These are phyloP conservation scores for Hymenoscyphus repandus DNA, from an alignment of 2,329 filamentous ascomycete species.

Conservation along the genomic window DNA sequence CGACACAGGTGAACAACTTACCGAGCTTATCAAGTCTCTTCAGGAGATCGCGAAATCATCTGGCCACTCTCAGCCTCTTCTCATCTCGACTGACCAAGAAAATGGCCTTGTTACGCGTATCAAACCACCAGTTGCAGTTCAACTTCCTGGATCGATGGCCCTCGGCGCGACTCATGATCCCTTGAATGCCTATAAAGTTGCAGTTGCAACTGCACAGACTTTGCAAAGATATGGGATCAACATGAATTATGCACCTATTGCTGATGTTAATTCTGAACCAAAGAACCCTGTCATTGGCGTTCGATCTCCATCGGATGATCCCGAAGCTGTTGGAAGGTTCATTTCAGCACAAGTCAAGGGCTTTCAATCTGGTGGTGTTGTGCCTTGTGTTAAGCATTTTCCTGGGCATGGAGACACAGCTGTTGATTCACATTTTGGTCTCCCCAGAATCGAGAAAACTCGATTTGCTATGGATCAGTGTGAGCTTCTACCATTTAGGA, in stretches of 20 bases:
- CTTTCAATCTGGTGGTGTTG: conserved; percentile 34
- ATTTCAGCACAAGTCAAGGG: conserved; percentile 35
- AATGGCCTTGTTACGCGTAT: conserved; percentile 40
- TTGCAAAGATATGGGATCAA: conserved; percentile 38
- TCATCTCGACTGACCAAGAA: conserved; percentile 42
- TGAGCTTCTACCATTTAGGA: conserved; percentile 39
- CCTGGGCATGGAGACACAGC: conserved; percentile 40
- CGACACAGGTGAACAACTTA: conserved; percentile 34
- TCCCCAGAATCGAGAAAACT: conserved; percentile 36
- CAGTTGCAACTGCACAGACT: conserved; percentile 35
- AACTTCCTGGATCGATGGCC: conserved; percentile 40
- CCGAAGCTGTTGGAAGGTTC: conserved; percentile 37
- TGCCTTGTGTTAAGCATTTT: conserved; percentile 41
- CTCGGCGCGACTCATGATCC: conserved; percentile 36
- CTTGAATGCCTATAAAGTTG: conserved; percentile 32
- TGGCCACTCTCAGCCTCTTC: conserved; percentile 35
- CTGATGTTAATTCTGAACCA: conserved; percentile 40
- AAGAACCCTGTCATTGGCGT: conserved; percentile 40
- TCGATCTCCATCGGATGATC: conserved; percentile 38
- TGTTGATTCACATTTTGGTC: conserved; percentile 39
- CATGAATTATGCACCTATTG: conserved; percentile 41
- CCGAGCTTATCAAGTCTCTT: conserved; percentile 32
- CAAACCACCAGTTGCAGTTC: conserved; percentile 35
- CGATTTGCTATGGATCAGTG: conserved; percentile 35
- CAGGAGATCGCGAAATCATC: conserved; percentile 36